Conservation (phyloP, 805 yeast genomes). For the Nakazawaea wickerhamii region DNA sequence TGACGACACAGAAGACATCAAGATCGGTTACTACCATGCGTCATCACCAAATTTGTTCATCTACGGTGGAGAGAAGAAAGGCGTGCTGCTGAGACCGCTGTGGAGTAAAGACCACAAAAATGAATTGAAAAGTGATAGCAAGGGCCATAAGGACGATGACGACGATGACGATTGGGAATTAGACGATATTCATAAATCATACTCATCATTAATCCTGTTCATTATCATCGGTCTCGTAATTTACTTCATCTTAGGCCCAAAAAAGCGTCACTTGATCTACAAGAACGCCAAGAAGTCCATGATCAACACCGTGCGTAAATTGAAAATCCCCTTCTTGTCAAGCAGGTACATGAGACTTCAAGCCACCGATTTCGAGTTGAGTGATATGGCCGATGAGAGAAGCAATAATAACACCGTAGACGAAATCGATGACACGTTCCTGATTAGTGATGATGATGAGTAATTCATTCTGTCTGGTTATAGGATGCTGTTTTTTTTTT, state of each 20-base stretch:
- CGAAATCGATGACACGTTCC: constrained; percentile 17
- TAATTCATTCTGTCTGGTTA: too few species aligned
- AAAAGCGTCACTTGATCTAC: constrained; percentile 6
- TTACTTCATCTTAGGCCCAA: constrained; percentile 11
- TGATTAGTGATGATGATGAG: constrained; percentile 7
- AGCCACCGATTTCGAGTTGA: neutral
- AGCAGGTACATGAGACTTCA: neutral
- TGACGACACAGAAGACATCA: constrained; percentile 15
- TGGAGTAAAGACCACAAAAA: constrained; percentile 19
- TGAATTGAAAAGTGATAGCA: neutral
- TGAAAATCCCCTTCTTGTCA: neutral
- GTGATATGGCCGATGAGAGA: neutral
- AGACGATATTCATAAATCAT: constrained; percentile 1
- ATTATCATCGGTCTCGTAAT: neutral
- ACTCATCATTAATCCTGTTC: neutral
- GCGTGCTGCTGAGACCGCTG: constrained; percentile 37
- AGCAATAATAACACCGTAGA: constrained; percentile 3
- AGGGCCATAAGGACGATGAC: constrained; percentile 16
- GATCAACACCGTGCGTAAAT: neutral
- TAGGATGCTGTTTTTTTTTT: constrained; percentile 4
- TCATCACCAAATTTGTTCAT: constrained; percentile 42
- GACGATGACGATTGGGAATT: constrained; percentile 13
- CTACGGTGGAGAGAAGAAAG: constrained; percentile 48
- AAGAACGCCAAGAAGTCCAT: constrained; percentile 4
- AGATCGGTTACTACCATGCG: constrained; percentile 42